Percentiles rank a stretch among this genome's conserved stretches.
These are phyloP conservation scores for Teunomyces kruisii DNA, from an alignment of 805 yeast genomes.

Conservation along the genomic window DNA sequence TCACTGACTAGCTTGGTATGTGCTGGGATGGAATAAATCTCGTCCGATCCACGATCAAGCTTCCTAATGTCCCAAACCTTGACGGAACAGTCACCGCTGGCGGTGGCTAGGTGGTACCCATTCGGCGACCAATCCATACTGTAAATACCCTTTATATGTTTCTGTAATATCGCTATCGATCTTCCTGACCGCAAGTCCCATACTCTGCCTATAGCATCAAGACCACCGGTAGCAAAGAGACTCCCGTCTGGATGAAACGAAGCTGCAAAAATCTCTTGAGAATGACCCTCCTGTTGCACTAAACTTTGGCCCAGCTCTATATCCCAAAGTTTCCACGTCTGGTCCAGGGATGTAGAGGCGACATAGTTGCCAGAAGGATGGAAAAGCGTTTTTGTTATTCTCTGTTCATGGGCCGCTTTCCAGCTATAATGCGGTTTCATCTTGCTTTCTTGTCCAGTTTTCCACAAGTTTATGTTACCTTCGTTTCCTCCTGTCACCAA, in stretches of 20 bases:
- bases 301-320: conserved; percentile 39
- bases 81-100: conserved; percentile 77
- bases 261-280: conserved; percentile 64
- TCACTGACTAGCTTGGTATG: conserved; percentile 74
- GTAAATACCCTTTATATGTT: conserved; percentile 74
- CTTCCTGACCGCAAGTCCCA: conserved; percentile 90
- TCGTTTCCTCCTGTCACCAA: conserved; percentile 40
- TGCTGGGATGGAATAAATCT: conserved; percentile 59
- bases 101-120: conserved; percentile 77
- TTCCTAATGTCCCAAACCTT: conserved; percentile 84
- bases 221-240: conserved; percentile 71
- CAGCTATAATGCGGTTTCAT: conserved; percentile 18
- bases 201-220: conserved; percentile 67
- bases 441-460: conserved; percentile 7
- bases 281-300: conserved; percentile 81
- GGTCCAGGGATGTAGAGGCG: conserved; percentile 77
- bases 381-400: conserved; percentile 60
- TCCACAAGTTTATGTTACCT: conserved; percentile 37
- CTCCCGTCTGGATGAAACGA: conserved; percentile 77
- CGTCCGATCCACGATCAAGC: conserved; percentile 26
- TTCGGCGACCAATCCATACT: conserved; percentile 71
- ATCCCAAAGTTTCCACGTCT: conserved; percentile 91
- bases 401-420: conserved; percentile 35
- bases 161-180: conserved; percentile 53
- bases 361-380: conserved; percentile 63